Conservation (phyloP, 2,329 filamentous ascomycete species). For the Metarhizium brunneum region DNA sequence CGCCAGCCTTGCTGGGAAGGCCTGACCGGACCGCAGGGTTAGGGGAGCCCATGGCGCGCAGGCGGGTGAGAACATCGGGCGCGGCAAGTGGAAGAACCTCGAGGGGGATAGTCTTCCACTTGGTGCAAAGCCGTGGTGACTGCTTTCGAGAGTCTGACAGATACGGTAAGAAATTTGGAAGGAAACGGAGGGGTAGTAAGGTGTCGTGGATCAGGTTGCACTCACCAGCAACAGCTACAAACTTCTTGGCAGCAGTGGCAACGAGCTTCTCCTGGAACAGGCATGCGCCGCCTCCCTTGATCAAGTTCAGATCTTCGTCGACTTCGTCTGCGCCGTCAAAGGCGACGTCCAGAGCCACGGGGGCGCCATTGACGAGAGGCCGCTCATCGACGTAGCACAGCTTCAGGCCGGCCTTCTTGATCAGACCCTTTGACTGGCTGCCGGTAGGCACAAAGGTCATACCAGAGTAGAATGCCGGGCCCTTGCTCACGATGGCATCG, state of each 20-base stretch:
- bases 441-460: slow-evolving; percentile 92
- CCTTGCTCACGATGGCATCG: slow-evolving; percentile 62
- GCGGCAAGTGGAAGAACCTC: slow-evolving; percentile 85
- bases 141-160: slow-evolving; percentile 77
- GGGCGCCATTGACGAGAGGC: slow-evolving; percentile 34
- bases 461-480: slow-evolving; percentile 38
- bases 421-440: slow-evolving; percentile 80
- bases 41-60: slow-evolving; percentile 63
- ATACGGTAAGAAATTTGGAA: no score
- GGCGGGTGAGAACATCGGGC: slow-evolving; percentile 62
- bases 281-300: slow-evolving; percentile 97
- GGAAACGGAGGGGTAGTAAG: neutral
- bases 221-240: slow-evolving; percentile 76
- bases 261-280: slow-evolving; percentile 97
- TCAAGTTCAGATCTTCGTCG: slow-evolving; percentile 87
- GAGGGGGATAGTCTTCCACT: slow-evolving; percentile 83
- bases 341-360: slow-evolving; percentile 66
- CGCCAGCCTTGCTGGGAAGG: slow-evolving; percentile 68
- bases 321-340: slow-evolving; percentile 98
- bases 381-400: slow-evolving; percentile 56
- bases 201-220: slow-evolving; percentile 4
- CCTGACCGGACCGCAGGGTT: slow-evolving; percentile 65
- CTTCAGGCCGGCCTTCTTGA: slow-evolving; percentile 45
- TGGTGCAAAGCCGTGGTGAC: slow-evolving; percentile 61
- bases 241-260: slow-evolving; percentile 72